Base-by-base conservation (phyloP, 345 rosid species). In the Murraya paniculata region DNA sequence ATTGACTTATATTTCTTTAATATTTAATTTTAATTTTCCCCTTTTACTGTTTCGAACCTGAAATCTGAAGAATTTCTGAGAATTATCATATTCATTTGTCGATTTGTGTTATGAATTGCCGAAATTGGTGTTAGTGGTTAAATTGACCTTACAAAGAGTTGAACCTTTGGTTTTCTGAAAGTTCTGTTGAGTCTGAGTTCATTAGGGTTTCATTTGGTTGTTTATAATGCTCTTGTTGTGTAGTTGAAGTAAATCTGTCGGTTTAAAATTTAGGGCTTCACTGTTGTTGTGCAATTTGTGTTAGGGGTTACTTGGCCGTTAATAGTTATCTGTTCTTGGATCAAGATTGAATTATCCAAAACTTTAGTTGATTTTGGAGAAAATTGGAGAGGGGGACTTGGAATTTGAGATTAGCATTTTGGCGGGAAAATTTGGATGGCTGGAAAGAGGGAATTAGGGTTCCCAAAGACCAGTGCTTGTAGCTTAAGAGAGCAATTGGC, bases 401-500 rank as follows among this genome's bases (percentile, higher is more conserved):
- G 31, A 65, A 33, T 70, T 41, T 75, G 28, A 16, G 53, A 25
- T 72, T 50, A 71, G 24, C 65, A 2, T 75, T 79, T 84, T 79
- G 78, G 85, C 64, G 80, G 81, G 83, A 72, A 78, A 59, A 57
- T 68, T 76, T 50, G 82, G 82, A 96, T 91, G 98, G 86, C 87
- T 7, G 93, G 86, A 79, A 87, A 74, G 78, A 83, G 84, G 85
- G 93, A 85, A 24, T 39, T 92, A 72, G 93, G 87, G 75, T 81
- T 90, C 35, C 92, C 83, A 2, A 89, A 79, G 83, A 70, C 86
- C 5, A 78, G 75, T 77, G 84, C 79, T 24, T 39, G 75, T 74
- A 90, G 87, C 79, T 82, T 91, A 72, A 92, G 80, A 81, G 98
- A 92, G 73, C 98, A 89, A 72, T 73, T 88, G 18, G 93, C 93